Evolutionary conservation across 805 yeast genomes (phyloP), one percentile per base, ranked within the genome.

Genomic region (Kodamaea kaohsiungensis): DNA sequence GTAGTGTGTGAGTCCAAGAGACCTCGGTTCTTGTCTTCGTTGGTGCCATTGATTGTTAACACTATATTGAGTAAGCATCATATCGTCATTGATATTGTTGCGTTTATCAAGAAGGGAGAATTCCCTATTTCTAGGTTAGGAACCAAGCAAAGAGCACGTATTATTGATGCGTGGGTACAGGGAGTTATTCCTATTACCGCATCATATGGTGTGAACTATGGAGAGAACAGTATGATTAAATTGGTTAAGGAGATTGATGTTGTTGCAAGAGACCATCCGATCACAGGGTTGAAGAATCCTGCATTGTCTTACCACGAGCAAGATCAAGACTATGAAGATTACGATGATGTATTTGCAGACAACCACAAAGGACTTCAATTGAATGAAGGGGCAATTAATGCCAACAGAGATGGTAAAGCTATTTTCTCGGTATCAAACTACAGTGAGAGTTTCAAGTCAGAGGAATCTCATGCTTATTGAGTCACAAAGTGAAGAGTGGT

Each of bases 41-140:
- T 95, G 53, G 91, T 91, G 0, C 96, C 98, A 0, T 81, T 92
- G 18, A 80, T 95, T 46, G 91, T 89, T 43, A 87, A 89, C 59
- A 85, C 85, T 15, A 83, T 93, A 0, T 72, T 96, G 61, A 84
- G 88, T 57, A 86, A 82, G 56, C 97, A 92, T 67, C 95, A 91
- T 59, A 73, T 95, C 53, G 80, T 90, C 8, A 75, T 91, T 17
- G 98, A 96, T 67, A 81, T 93, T 43, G 88, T 95, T 38, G 87
- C 91, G 0, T 95, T 93, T 70, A 83, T 89, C 45, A 82, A 81
- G 49, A 76, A 77, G 47, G 86, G 83, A 3, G 79, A 78, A 12
- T 82, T 86, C 60, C 92, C 91, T 2, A 73, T 82, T 48, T 88
- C 95, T 25, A 70, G 96, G 59, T 68, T 91, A 56, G 91, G 87